Base-by-base conservation (phyloP, 495 filamentous ascomycete genomes). In the Neurospora sp. region DNA sequence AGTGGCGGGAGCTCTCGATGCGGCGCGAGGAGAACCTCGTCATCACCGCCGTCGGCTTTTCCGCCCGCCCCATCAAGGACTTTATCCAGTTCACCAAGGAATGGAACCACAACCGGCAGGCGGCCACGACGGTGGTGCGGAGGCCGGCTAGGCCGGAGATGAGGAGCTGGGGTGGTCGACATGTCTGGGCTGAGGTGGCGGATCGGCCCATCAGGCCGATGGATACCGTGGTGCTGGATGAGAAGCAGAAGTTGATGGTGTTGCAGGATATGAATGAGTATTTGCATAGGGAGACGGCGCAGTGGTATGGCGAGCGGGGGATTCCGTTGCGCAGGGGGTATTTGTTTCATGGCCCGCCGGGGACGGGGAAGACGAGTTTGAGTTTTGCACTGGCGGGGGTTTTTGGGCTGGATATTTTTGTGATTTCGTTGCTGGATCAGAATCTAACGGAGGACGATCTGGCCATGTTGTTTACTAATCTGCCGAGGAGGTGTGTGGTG, bases 281-380 rank as follows among this genome's bases (percentile, higher is more conserved):
- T 76, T 82, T 97, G 8, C 90, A 93, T 72, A 90, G 92, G 0
- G 83, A 85, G 2, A 94, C 91, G 2, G 83, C 89, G 8, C 82
- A 85, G 18, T 96, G 92, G 92, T 96, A 96, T 74, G 88, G 91
- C 0, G 89, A 90, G 69, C 86, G 92, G 0, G 93, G 95, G n/a
- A 97, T 98, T 71, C 95, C 95, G 0, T 93, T 97, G 70, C 89
- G 95, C 3, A 86, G 95, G 38, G 95, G 95, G 0, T 98, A 97
- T 80, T 85, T 98, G 8, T 90, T 98, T 40, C 85, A 91, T 70
- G 91, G 91, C 0, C 90, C 90, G 0, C 91, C 91, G 3, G 91
- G 91, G 3, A 92, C 90, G 0, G 88, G 89, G 14, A 90, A 90
- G 75, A 88, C 87, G 1, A 86, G 84, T 2, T 77, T 90, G 3